Evolutionary conservation across 2,329 filamentous ascomycete species (phyloP).

Genomic region (Lecanosticta acicola): DNA sequence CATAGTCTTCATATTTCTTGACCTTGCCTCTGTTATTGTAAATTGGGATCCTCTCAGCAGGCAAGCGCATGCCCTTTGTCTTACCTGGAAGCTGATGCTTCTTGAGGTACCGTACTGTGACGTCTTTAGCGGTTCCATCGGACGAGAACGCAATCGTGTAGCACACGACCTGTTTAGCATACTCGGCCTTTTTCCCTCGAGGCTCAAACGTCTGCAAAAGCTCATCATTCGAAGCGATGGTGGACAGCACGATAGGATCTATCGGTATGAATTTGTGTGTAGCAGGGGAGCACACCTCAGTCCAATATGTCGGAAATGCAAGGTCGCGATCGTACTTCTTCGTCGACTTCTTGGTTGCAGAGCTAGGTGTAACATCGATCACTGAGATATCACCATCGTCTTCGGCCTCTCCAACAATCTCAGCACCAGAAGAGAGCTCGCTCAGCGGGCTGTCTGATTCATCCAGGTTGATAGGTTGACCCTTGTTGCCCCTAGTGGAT

Average conservation of each 20-base stretch:
- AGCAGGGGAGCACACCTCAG: conserved; percentile 76
- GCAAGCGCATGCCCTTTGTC: conserved; percentile 78
- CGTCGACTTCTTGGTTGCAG: conserved; percentile 37
- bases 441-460: conserved; percentile 46
- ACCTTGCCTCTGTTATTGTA: conserved; percentile 73
- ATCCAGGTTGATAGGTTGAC: conserved; percentile 42
- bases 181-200: conserved; percentile 75
- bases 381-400: conserved; percentile 56
- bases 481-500: conserved; percentile 29
- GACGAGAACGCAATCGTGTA: conserved; percentile 79
- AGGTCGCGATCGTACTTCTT: conserved; percentile 68
- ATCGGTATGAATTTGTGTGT: conserved; percentile 75
- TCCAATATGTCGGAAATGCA: conserved; percentile 86
- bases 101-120: conserved; percentile 85
- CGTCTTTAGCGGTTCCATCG: conserved; percentile 31
- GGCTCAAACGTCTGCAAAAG: conserved; percentile 72
- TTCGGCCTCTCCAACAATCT: conserved; percentile 27
- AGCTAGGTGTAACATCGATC: conserved; percentile 49
- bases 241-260: conserved; percentile 64
- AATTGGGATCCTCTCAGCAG: conserved; percentile 72
- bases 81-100: conserved; percentile 77
- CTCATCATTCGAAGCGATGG: conserved; percentile 67
- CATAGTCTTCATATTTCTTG: conserved; percentile 67
- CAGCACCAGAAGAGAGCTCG: conserved; percentile 38
- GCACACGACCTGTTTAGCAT: conserved; percentile 79